Base-by-base conservation (phyloP, 768 basidiomycete species). In the Termitomyces sp. region DNA sequence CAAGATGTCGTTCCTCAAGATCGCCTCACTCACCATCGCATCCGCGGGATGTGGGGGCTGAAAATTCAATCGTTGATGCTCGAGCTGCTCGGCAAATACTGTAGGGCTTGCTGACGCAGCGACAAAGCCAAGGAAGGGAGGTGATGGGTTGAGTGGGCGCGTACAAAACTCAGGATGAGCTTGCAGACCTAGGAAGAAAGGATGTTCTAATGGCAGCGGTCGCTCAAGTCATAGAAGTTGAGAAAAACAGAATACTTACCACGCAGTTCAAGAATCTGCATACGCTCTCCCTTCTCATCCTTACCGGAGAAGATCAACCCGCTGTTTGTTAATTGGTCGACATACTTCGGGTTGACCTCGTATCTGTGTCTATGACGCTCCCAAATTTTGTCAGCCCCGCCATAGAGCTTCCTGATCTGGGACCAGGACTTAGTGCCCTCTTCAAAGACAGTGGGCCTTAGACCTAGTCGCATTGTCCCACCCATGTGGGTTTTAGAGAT, bases 91-190 rank as follows among this genome's bases (percentile, higher is more conserved):
- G 32, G 82, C 74, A 4, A 98, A 79, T 0, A 84, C 79, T 11
- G 63, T 52, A 9, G 59, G 42, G 3, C 76, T 73, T 11, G 77
- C 75, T 0, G 97, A 76, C 1, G 97, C 94, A 5, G 96, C 85
- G 46, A 99, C 81, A 69, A 99, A 89, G 14, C 97, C 97, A 52
- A 99, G 86, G 85, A 98, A 98, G 0, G 94, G 88, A 0, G 97
- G 97, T 0, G 94, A 97, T 1, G 97, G 97, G 73, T 99, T 98
- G 42, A 99, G 77, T 2, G 97, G 97, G 28, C 97, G 86, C 23
- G 97, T 95, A 76, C 96, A 98, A 75, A 99, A 95, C 72, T 99
- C 97, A 0, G 97, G 97, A 66, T 99, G 97, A 1, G 97, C 92
- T 74, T 99, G 97, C 43, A 99, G 78, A 23, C 85, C 97, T 43